Evolutionary conservation across 148 eudicot genomes (phyloP).

Genomic region (Bassia scoparia): DNA sequence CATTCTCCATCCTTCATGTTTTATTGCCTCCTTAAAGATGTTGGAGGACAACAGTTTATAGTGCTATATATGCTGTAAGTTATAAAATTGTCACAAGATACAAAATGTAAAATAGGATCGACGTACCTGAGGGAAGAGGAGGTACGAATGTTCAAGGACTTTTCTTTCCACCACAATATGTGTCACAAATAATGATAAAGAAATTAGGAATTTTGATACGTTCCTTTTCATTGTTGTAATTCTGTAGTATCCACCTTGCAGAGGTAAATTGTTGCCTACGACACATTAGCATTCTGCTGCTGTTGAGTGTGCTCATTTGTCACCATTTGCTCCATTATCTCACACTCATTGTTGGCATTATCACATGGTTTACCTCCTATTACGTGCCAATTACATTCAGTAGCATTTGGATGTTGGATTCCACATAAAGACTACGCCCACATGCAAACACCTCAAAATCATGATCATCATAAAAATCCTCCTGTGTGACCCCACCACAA

Average conservation of each 20-base stretch:
- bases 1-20: background rate
- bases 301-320: no score
- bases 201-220: background rate
- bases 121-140: background rate
- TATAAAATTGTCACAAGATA: background rate
- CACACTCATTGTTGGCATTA: no score
- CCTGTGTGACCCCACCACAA: no score
- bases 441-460: no score
- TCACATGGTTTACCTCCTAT: no score
- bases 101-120: background rate
- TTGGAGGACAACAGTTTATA: background rate
- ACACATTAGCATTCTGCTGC: no score
- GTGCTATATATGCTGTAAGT: no score
- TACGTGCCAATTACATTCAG: no score
- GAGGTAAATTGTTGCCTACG: no score
- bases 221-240: background rate
- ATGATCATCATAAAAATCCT: background rate
- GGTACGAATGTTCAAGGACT: background rate
- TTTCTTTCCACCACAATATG: background rate
- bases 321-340: no score
- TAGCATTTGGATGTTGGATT: no score
- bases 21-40: background rate
- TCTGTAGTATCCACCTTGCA: background rate
- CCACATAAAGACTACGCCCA: no score
- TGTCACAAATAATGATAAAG: background rate